Percentiles rank a stretch among this genome's conserved stretches.
These are phyloP conservation scores for Coniochaeta ligniaria DNA, from an alignment of 2,329 filamentous ascomycete species.

Conservation along the genomic window DNA sequence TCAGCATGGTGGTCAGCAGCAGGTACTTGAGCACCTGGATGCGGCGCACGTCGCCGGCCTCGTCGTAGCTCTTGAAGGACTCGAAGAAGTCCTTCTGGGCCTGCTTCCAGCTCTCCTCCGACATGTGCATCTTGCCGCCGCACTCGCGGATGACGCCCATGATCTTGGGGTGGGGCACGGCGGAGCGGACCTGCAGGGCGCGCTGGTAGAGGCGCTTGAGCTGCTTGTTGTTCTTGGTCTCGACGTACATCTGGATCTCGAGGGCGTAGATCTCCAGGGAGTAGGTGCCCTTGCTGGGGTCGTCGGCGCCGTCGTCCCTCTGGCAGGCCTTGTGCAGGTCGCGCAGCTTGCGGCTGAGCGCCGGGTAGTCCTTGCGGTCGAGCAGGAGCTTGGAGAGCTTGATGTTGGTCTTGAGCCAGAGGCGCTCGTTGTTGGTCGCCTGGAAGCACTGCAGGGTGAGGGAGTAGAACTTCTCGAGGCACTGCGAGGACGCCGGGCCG, in stretches of 20 bases:
- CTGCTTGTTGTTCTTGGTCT: slow-evolving; percentile 95
- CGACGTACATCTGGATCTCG: slow-evolving; percentile 98
- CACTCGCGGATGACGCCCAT: slow-evolving; percentile 99
- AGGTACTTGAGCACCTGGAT: slow-evolving; percentile 98
- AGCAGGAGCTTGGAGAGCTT: slow-evolving; percentile 89
- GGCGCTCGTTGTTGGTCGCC: slow-evolving; percentile 90
- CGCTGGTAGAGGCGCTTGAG: slow-evolving; percentile 88
- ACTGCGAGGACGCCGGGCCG: slow-evolving; percentile 63
- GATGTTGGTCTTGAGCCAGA: slow-evolving; percentile 98
- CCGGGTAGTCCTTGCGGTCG: slow-evolving; percentile 80
- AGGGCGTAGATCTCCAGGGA: slow-evolving; percentile 91
- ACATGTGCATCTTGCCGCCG: slow-evolving; percentile 99
- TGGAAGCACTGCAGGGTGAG: slow-evolving; percentile 92
- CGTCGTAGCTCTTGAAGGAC: slow-evolving; percentile 97
- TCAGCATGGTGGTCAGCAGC: slow-evolving; percentile 93
- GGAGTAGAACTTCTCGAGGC: slow-evolving; percentile 94
- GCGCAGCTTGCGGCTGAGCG: slow-evolving; percentile 73
- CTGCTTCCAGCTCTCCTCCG: slow-evolving; percentile 97
- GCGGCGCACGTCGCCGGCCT: slow-evolving; percentile 89
- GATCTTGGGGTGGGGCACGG: slow-evolving; percentile 95
- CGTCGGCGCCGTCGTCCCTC: slow-evolving; percentile 76
- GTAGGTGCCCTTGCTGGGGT: slow-evolving; percentile 94
- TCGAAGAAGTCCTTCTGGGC: slow-evolving; percentile 98
- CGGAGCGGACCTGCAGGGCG: slow-evolving; percentile 87
- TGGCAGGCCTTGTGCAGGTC: slow-evolving; percentile 89